A percentile compares a stretch with the other conserved stretches of the same genome.
These are phyloP conservation scores for Alternaria angustiovoidea DNA, from an alignment of 2,329 filamentous ascomycete species.

Conservation along the genomic window DNA sequence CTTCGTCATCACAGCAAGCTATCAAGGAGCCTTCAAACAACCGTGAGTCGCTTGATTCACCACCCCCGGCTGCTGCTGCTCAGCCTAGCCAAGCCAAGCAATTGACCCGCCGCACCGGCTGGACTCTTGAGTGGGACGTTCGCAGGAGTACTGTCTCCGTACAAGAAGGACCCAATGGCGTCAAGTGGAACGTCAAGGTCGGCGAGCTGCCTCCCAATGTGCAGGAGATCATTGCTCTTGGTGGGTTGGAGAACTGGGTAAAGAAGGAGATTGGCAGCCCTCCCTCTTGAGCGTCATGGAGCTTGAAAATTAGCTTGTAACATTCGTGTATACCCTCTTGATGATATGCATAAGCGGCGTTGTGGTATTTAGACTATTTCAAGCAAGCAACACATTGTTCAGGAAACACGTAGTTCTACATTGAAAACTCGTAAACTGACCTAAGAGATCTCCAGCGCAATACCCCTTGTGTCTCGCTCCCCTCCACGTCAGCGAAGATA, in stretches of 20 bases:
- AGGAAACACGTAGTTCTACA: neutral
- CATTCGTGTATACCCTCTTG: conserved; percentile 16
- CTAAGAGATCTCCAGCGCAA: neutral
- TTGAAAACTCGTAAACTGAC: neutral
- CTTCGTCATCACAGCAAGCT: conserved; percentile 45
- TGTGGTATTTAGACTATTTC: neutral
- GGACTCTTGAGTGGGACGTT: conserved; percentile 85
- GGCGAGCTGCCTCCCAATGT: conserved; percentile 85
- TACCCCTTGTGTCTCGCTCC: neutral
- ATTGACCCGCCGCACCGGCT: conserved; percentile 78
- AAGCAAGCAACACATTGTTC: conserved; percentile 3
- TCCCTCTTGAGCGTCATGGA: conserved; percentile 12
- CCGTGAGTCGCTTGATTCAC: conserved; percentile 60
- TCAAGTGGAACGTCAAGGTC: conserved; percentile 80
- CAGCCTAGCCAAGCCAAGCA: conserved; percentile 60
- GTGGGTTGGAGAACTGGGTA: conserved; percentile 85
- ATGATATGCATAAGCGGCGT: conserved; percentile 16
- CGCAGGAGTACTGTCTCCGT: conserved; percentile 73
- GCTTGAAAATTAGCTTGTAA: conserved; percentile 1
- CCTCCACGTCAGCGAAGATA: conserved; percentile 14
- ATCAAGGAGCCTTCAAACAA: conserved; percentile 63
- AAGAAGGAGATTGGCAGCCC: conserved; percentile 68
- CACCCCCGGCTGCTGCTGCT: conserved; percentile 47
- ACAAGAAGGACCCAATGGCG: conserved; percentile 71
- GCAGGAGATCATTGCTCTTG: conserved; percentile 68